Base-by-base conservation (phyloP, 345 rosid genomes). In the Rhodamnia rubescens region DNA sequence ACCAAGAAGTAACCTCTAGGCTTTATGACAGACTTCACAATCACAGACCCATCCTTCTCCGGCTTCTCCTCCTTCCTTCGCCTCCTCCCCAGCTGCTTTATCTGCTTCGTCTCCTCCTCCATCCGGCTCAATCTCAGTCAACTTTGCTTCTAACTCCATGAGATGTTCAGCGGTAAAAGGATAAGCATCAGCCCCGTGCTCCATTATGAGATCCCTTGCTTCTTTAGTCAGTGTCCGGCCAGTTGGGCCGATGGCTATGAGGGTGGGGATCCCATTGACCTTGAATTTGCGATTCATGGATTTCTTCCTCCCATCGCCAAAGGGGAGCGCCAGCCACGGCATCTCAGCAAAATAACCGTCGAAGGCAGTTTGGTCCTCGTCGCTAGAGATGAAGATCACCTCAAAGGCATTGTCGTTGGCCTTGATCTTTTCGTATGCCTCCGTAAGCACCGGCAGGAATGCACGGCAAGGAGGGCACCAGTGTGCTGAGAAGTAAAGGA, bases 261-360 rank as follows among this genome's bases (percentile, higher is more conserved):
- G 90, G 42, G 83, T 85, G 11, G 93, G 94, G 44, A 92, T 90
- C 44, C 88, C 85, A 0, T 11, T 3, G 58, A 87, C 87, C 90
- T 89, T 89, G 87, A 92, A 92, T 32, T 81, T 87, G 53, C 82
- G 88, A 64, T 88, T 75, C 85, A 92, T 54, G 5, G 83, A 84
- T 44, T 69, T 59, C 80, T 92, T 90, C 83, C 92, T 86, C 61
- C 55, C 59, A 32, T 91, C 92, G 24, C 89, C 89, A 59, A 87
- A 92, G 29, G 92, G 94, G n/a, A 92, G 91, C 20, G 91, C 87
- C 40, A 92, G 40, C 93, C 91, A 90, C 4, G 91, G 93, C 93
- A 90, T 92, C 54, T 58, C 61, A 3, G 91, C 83, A 57, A 84
- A 92, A 84, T 53, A 90, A 0, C 85, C 83, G 1, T 85, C 87